Percentiles rank a stretch among this genome's conserved stretches.
These are phyloP conservation scores for Trichoderma hamatum DNA, from an alignment of 2,329 filamentous ascomycete species.

Conservation along the genomic window DNA sequence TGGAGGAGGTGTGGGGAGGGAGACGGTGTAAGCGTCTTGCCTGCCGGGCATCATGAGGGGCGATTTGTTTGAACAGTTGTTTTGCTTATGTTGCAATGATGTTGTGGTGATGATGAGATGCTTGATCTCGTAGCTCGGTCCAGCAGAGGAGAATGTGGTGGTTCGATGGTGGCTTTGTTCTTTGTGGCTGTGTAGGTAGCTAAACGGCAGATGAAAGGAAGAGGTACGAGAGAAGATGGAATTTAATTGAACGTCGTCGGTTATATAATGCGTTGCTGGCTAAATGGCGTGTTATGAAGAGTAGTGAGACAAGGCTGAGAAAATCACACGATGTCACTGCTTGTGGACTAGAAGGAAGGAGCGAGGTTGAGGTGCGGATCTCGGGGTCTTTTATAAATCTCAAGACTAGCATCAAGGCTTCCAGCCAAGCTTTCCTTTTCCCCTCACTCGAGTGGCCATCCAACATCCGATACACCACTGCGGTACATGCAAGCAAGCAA, in stretches of 20 bases:
- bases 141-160: neutral
- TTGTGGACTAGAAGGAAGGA: neutral
- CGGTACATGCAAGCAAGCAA: neutral
- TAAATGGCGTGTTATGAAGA: neutral
- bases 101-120: neutral
- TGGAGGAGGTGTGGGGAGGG: constrained; percentile 44
- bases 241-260: neutral
- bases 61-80: neutral
- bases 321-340: neutral
- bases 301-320: neutral
- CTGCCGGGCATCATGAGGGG: constrained; percentile 42
- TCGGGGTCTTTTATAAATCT: constrained; percentile 34
- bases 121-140: neutral
- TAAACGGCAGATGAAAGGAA: no score
- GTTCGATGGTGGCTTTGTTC: neutral
- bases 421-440: neutral
- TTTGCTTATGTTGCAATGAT: neutral
- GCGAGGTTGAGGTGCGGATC: constrained; percentile 16
- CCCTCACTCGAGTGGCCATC: constrained; percentile 5
- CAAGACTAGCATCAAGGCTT: constrained; percentile 9
- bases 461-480: neutral
- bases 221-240: no score
- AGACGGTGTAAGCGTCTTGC: constrained; percentile 45
- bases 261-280: neutral
- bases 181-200: neutral